Evolutionary conservation across 441 rosid species (phyloP).

Genomic region (Gossypium trilobum): DNA sequence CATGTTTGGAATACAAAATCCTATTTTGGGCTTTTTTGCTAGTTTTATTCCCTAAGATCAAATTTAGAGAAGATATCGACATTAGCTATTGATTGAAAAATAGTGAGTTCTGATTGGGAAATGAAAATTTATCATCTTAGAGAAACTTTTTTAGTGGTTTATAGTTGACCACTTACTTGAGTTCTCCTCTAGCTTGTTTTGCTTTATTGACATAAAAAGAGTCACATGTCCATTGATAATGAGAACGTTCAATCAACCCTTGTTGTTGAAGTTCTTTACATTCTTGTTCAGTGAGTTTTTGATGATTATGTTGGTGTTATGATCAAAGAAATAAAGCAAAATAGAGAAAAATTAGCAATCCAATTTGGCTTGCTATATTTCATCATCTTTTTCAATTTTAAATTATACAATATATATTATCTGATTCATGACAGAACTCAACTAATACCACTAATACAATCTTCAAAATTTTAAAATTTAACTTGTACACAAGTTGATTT

Average conservation of each 20-base stretch:
- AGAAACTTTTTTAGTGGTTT: background rate
- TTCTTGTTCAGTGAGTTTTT: background rate
- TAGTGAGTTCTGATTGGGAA: background rate
- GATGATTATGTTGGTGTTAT: background rate
- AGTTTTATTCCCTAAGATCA: background rate
- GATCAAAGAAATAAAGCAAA: too few species aligned
- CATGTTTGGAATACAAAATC: background rate
- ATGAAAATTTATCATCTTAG: background rate
- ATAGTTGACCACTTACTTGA: background rate
- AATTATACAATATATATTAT: too few species aligned
- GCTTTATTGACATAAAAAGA: background rate
- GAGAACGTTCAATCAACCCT: background rate
- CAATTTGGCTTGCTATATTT: too few species aligned
- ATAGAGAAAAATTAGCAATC: too few species aligned
- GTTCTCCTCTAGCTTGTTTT: background rate
- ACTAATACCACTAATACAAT: too few species aligned
- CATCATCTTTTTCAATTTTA: too few species aligned
- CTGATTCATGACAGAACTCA: too few species aligned
- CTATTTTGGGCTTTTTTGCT: background rate
- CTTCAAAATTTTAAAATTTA: too few species aligned
- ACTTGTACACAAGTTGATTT: too few species aligned
- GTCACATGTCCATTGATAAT: background rate
- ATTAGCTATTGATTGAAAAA: background rate
- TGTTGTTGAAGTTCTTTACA: background rate
- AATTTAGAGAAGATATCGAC: background rate